A percentile compares a stretch with the other conserved stretches of the same genome.
These are phyloP conservation scores for Pleurotus cornucopiae DNA, from an alignment of 768 basidiomycete species.

Conservation along the genomic window DNA sequence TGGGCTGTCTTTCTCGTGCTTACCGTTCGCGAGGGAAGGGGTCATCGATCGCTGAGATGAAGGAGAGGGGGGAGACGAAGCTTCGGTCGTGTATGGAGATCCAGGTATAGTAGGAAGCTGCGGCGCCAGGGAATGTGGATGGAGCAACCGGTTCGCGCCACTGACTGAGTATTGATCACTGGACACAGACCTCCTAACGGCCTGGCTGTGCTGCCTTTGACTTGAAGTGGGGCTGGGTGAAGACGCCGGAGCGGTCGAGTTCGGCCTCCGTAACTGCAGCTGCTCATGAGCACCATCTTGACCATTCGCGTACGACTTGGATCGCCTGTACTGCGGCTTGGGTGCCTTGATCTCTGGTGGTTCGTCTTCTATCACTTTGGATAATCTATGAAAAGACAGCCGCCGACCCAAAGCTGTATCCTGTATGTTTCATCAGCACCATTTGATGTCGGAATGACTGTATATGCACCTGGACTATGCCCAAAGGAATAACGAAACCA, in stretches of 20 bases:
- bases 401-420: constrained; percentile 71
- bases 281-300: constrained; percentile 21
- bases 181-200: constrained; percentile 26
- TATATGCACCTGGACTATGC: constrained; percentile 70
- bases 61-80: constrained; percentile 50
- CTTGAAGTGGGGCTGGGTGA: not conserved
- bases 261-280: not conserved
- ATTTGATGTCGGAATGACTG: not conserved
- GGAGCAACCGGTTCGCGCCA: constrained; percentile 5
- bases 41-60: constrained; percentile 25
- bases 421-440: constrained; percentile 27
- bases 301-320: constrained; percentile 31
- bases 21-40: constrained; percentile 21
- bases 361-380: constrained; percentile 20
- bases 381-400: constrained; percentile 49
- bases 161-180: constrained; percentile 13
- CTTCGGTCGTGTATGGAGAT: constrained; percentile 64
- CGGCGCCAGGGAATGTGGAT: constrained; percentile 25
- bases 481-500: constrained; percentile 88
- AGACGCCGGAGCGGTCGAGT: not conserved
- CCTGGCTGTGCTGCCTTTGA: constrained; percentile 18
- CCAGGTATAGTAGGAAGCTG: constrained; percentile 64
- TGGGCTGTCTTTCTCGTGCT: constrained; percentile 30
- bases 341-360: not conserved
- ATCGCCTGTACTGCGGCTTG: constrained; percentile 24